Percentiles rank a stretch among this genome's conserved stretches.
These are phyloP conservation scores for Ashbya aceris DNA, from an alignment of 1,139 yeast species.

Conservation along the genomic window DNA sequence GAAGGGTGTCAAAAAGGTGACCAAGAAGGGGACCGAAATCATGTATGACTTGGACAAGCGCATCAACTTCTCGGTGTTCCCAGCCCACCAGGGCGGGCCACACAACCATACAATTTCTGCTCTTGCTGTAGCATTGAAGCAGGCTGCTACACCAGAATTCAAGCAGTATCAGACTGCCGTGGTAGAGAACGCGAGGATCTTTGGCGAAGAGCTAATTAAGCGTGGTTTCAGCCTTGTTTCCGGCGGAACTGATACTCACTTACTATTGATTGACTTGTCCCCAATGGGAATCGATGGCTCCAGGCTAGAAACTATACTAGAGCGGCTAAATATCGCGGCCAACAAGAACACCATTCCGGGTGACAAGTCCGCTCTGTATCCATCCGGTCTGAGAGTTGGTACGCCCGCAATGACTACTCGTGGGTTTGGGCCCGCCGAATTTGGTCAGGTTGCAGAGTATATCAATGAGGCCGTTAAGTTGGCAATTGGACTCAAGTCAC, in stretches of 20 bases:
- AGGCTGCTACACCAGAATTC: conserved; percentile 87
- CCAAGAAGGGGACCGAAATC: conserved; percentile 80
- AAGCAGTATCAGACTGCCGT: conserved; percentile 84
- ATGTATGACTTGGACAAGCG: conserved; percentile 85
- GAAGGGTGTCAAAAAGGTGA: conserved; percentile 77
- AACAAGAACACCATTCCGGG: conserved; percentile 96
- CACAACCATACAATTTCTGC: conserved; percentile 98
- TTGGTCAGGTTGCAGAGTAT: conserved; percentile 66
- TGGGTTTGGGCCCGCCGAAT: conserved; percentile 76
- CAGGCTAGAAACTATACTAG: conserved; percentile 84
- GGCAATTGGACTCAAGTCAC: conserved; percentile 48
- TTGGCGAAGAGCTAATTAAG: conserved; percentile 58
- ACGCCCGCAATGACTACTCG: conserved; percentile 98
- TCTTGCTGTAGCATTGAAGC: conserved; percentile 91
- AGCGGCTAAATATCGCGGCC: conserved; percentile 84
- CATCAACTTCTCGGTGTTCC: conserved; percentile 97
- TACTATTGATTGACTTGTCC: conserved; percentile 77
- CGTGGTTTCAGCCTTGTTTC: conserved; percentile 77
- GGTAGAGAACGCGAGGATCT: conserved; percentile 66
- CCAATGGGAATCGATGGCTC: conserved; percentile 91
- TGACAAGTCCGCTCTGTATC: conserved; percentile 88
- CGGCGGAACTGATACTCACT: conserved; percentile 90
- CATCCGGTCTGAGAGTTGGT: conserved; percentile 93
- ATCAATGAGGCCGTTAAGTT: conserved; percentile 71
- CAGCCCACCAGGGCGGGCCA: conserved; percentile 99